Evolutionary conservation across 2,329 filamentous ascomycete genomes (phyloP).

Genomic region (Pseudocercospora fuligena): DNA sequence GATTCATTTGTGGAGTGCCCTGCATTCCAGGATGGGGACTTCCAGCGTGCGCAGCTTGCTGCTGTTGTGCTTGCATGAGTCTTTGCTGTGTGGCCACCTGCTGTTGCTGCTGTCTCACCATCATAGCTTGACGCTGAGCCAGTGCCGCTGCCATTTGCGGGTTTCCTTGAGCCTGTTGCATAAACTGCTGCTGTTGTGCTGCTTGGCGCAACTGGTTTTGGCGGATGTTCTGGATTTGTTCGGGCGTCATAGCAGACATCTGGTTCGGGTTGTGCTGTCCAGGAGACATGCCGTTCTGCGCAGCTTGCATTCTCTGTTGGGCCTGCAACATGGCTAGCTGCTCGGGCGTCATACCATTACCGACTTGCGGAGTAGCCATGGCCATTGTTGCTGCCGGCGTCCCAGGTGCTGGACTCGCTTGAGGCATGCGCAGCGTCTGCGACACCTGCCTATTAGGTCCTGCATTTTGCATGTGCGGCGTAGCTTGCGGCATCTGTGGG

Average conservation of each 20-base stretch:
- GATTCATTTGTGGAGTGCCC: conserved; percentile 27
- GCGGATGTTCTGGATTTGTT: conserved; percentile 43
- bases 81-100: conserved; percentile 29
- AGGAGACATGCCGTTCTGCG: conserved; percentile 30
- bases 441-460: conserved; percentile 43
- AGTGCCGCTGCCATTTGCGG: conserved; percentile 33
- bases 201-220: conserved; percentile 37
- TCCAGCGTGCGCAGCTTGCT: conserved; percentile 28
- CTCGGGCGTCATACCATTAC: conserved; percentile 35
- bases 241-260: conserved; percentile 34
- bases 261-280: conserved; percentile 19
- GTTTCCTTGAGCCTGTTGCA: conserved; percentile 29
- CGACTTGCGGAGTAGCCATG: conserved; percentile 36
- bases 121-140: conserved; percentile 26
- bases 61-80: conserved; percentile 24
- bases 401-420: conserved; percentile 41
- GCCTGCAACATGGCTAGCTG: conserved; percentile 41
- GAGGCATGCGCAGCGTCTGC: conserved; percentile 43
- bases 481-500: conserved; percentile 46
- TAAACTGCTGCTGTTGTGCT: conserved; percentile 33
- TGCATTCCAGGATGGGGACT: conserved; percentile 30
- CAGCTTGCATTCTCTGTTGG: conserved; percentile 40
- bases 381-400: conserved; percentile 33
- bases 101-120: conserved; percentile 36
- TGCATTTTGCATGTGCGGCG: conserved; percentile 42